These are phyloP conservation scores for Pyricularia sp. DNA, from an alignment of 2,329 filamentous ascomycete species.

Conservation along the genomic window DNA sequence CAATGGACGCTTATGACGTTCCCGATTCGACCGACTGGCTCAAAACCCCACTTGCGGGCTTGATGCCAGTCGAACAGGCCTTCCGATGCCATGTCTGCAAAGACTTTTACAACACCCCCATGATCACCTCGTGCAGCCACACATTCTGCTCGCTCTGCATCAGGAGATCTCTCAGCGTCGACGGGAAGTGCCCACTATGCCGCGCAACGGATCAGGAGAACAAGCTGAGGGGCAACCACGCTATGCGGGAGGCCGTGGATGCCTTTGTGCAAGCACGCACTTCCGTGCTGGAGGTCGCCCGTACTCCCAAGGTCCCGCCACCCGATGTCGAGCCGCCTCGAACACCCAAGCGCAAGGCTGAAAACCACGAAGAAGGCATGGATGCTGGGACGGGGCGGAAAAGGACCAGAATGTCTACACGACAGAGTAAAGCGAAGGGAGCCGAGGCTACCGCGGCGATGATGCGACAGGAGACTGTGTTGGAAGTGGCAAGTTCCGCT, in stretches of 20 bases:
- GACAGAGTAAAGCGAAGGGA: slow-evolving; percentile 29
- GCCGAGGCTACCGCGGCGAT: slow-evolving; percentile 24
- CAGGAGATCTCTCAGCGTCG: slow-evolving; percentile 65
- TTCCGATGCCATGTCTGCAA: slow-evolving; percentile 96
- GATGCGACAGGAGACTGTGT: slow-evolving; percentile 15
- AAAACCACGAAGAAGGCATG: slow-evolving; percentile 16
- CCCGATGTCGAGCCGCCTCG: slow-evolving; percentile 4
- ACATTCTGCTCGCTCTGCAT: slow-evolving; percentile 97
- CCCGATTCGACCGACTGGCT: slow-evolving; percentile 81
- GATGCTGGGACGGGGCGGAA: slow-evolving; percentile 24
- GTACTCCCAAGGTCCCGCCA: slow-evolving; percentile 17
- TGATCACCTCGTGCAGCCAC: slow-evolving; percentile 88
- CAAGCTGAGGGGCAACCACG: slow-evolving; percentile 73
- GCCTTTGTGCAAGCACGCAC: slow-evolving; percentile 57
- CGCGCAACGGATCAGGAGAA: slow-evolving; percentile 67
- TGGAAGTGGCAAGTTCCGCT: slow-evolving; percentile 18
- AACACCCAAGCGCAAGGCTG: slow-evolving; percentile 40
- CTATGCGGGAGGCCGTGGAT: slow-evolving; percentile 72
- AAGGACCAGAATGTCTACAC: slow-evolving; percentile 37
- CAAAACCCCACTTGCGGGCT: slow-evolving; percentile 49
- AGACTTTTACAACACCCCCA: slow-evolving; percentile 88
- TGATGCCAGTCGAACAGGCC: slow-evolving; percentile 65
- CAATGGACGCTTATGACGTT: slow-evolving; percentile 25
- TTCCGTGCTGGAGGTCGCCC: slow-evolving; percentile 51
- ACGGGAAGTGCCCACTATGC: slow-evolving; percentile 82